Base-by-base conservation (phyloP, 139 green algal species). In the Chlamydomonas incerta region DNA sequence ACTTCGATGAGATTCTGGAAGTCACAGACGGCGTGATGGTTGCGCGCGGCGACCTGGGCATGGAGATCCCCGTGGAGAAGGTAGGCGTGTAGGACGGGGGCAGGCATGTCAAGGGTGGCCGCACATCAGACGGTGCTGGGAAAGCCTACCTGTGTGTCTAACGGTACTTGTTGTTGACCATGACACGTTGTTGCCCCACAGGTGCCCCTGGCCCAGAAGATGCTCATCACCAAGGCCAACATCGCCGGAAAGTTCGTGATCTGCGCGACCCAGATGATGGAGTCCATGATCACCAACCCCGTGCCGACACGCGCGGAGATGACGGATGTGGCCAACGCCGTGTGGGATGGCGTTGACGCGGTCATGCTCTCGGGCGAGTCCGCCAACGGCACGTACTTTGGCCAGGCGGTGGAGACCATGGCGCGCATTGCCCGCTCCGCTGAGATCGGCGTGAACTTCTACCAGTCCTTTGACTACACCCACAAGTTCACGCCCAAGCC, bases 291-390 rank as follows among this genome's bases (percentile, higher is more conserved):
- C 69, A 86, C 62, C 67, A 94, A 88, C 81, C 93, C 92, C 23
- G 84, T 94, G 58, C 90, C 92, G n/a, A 96, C 93, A 20, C 92
- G 96, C 28, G 95, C 95, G 1, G 95, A 98, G 89, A 96, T 96
- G 76, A 98, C 95, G 1, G 95, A 98, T 82, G 95, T 98, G 28
- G 95, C 95, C 60, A 98, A 98, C 77, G 94, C 95, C 3, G 95
- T 98, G 46, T 91, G 97, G 63, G 95, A 98, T 73, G 95, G 95
- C 66, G 96, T 91, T 2, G 95, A 98, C 81, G 90, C 81, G 2
- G 91, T 94, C 69, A 94, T 95, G 88, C 86, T 94, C 63, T 3
- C 67, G 76, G 92, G 92, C 29, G 92, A 95, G 84, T 93, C 69
- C 34, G 92, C 92, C 21, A 94, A 94, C 57, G 92, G 92, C 34